Conservation (phyloP, 2,329 filamentous ascomycete genomes). For the Oidium heveae region DNA sequence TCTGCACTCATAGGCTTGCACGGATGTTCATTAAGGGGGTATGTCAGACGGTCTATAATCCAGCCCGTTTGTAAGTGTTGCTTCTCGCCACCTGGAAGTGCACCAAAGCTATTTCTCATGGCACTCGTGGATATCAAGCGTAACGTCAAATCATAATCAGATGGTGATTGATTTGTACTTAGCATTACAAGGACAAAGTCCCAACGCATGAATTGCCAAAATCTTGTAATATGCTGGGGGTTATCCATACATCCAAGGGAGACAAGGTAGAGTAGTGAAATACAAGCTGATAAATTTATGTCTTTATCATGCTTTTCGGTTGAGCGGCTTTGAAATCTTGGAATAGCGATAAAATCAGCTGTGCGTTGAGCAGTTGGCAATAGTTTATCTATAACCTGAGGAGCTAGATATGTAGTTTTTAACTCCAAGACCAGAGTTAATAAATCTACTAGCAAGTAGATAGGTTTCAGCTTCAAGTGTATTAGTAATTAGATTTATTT, state of each 20-base stretch:
- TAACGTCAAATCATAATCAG: constrained; percentile 38
- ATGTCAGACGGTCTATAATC: constrained; percentile 17
- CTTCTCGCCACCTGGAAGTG: constrained; percentile 23
- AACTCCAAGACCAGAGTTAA: constrained; percentile 36
- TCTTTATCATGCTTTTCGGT: constrained; percentile 24
- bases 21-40: constrained; percentile 20
- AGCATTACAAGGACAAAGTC: constrained; percentile 43
- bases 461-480: constrained; percentile 26
- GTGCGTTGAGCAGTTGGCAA: constrained; percentile 31
- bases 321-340: constrained; percentile 17
- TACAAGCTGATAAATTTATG: constrained; percentile 35
- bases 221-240: constrained; percentile 16
- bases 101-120: constrained; percentile 37
- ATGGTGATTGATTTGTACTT: constrained; percentile 35
- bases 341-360: constrained; percentile 25
- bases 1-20: constrained; percentile 9
- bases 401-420: constrained; percentile 31
- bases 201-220: constrained; percentile 43
- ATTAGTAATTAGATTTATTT: not conserved
- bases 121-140: constrained; percentile 41
- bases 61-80: constrained; percentile 9
- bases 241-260: constrained; percentile 29
- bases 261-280: constrained; percentile 39
- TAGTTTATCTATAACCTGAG: constrained; percentile 31
- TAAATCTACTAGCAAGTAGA: constrained; percentile 39